Base-by-base conservation (phyloP, 208 protist species). In the Phytomonas francai region DNA sequence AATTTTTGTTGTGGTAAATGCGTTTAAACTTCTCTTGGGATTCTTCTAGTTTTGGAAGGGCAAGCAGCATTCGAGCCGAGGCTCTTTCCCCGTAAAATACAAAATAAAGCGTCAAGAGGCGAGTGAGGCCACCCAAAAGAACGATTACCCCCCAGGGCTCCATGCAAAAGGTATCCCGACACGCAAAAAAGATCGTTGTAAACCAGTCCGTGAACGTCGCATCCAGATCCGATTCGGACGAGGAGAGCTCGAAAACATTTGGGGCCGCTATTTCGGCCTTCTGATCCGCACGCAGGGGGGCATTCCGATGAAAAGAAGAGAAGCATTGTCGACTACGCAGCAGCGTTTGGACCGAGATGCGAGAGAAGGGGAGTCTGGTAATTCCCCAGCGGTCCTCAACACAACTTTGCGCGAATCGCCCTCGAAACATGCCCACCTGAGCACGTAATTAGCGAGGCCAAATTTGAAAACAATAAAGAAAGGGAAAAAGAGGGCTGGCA, bases 71-170 rank as follows among this genome's bases (percentile, higher is more conserved):
- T 45, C 87, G 76, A 60, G 81, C 79, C 25, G 77, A 75, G 0
- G 90, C 87, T 7, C 90, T 83, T 63, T 96, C 90, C n/a, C 84
- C 87, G 70, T 91, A 91, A n/a, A 96, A 70, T 3, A 88, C 90
- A 67, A 88, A 82, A 63, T 60, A 65, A 28, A 96, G 78, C 28
- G 87, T 92, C 39, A 74, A 63, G 14, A 93, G 67, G 27, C 90
- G 85, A 29, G 75, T 84, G 19, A 77, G 34, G 29, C 67, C 79
- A 16, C 90, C 90, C 39, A 82, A 67, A 57, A 85, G 56, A 30
- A 92, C 27, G 22, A 96, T 56, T 27, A 87, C 60, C 27, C 71
- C 65, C 14, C 81, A 82, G 16, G 83, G 73, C 34, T 93, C 84
- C 3, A 92, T 34, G 8, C 82, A 79, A 8, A 87, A 58, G 0